phyloP scores from a whole-genome alignment of 345 rosid genomes.

The Gossypium mustelinum region DNA sequence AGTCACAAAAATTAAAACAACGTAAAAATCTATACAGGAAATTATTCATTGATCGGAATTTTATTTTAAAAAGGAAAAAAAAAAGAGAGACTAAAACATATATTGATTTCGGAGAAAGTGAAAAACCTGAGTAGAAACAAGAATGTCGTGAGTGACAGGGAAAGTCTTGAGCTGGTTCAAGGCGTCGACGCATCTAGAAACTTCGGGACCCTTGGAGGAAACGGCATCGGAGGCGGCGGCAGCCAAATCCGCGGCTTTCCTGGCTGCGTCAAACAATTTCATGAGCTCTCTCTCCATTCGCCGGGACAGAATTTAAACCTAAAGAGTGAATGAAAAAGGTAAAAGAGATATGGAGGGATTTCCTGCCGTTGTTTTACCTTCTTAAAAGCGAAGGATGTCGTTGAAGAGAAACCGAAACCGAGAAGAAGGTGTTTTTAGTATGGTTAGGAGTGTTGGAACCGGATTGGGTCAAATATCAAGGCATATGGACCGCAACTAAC shows the following conservation, averaged over 20 bases:
- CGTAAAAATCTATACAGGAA: not conserved
- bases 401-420: not conserved
- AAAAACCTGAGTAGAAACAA: slow-evolving; percentile 13
- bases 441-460: not conserved
- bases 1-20: not conserved
- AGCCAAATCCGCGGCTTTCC: slow-evolving; percentile 66
- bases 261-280: slow-evolving; percentile 75
- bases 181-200: slow-evolving; percentile 15
- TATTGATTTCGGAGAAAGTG: not conserved
- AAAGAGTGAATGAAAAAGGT: not conserved
- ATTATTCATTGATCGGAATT: not conserved
- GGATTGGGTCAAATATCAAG: not conserved
- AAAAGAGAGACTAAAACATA: not conserved
- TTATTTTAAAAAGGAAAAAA: no score
- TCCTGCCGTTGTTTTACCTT: no score
- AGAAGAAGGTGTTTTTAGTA: not conserved
- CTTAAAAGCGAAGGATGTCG: not conserved
- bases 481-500: no score
- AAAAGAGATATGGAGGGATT: no score
- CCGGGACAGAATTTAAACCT: not conserved
- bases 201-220: slow-evolving; percentile 5
- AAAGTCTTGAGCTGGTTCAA: slow-evolving; percentile 19
- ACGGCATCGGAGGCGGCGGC: not conserved
- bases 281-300: slow-evolving; percentile 72
- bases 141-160: slow-evolving; percentile 12